Evolutionary conservation across 495 filamentous ascomycete genomes (phyloP).

Genomic region (Penicillium macrosclerotiorum): DNA sequence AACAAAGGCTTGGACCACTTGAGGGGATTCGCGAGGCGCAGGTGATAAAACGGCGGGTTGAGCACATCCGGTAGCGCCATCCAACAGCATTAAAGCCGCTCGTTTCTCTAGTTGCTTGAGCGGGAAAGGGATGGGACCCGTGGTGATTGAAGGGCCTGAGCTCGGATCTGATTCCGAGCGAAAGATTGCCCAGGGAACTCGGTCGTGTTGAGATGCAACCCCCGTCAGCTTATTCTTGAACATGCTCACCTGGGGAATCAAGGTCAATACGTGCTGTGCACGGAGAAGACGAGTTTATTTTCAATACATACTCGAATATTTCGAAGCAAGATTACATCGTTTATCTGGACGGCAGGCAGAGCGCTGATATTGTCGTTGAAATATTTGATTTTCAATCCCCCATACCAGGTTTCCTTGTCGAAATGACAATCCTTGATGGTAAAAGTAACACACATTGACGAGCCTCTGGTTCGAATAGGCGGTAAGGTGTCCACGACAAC

Average conservation of each 20-base stretch:
- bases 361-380: conserved; percentile 39
- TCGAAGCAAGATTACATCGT: conserved; percentile 50
- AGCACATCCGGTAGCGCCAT: conserved; percentile 13
- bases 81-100: conserved; percentile 29
- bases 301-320: conserved; percentile 41
- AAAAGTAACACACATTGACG: conserved; percentile 45
- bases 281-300: no score
- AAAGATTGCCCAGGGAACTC: conserved; percentile 39
- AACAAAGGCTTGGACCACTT: conserved; percentile 13
- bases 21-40: neutral
- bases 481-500: conserved; percentile 46
- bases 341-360: conserved; percentile 37
- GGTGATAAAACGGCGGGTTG: conserved; percentile 1
- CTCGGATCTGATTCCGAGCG: conserved; percentile 27
- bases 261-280: neutral
- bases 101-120: conserved; percentile 28
- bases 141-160: conserved; percentile 21
- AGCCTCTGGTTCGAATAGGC: conserved; percentile 26
- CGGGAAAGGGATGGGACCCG: conserved; percentile 31
- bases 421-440: conserved; percentile 46
- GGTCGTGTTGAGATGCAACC: conserved; percentile 28
- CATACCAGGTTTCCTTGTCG: conserved; percentile 27
- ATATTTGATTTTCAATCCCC: conserved; percentile 50
- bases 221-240: conserved; percentile 23
- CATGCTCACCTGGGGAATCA: conserved; percentile 20